Evolutionary conservation across 345 rosid genomes (phyloP), one percentile per base, ranked within the genome.

Genomic region (Pugionium dolabratum): DNA sequence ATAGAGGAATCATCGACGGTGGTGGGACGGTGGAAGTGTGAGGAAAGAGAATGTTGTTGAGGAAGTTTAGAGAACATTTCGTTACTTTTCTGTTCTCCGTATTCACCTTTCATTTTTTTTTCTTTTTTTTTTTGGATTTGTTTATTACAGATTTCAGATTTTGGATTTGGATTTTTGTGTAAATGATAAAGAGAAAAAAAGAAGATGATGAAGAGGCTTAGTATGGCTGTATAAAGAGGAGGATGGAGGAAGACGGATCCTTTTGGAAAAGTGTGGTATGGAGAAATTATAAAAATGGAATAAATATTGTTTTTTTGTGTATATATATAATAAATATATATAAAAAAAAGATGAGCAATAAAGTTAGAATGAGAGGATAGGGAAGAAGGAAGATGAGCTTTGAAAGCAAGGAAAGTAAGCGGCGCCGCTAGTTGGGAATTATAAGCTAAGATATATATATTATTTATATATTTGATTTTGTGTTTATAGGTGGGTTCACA

Each of bases 61-160:
- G 77, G 85, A 30, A 77, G 84, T n/a, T 85, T 83, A 1, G 90
- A 78, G 70, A 83, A 85, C 83, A 87, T 87, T 55, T 47, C 76
- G 73, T 53, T 56, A 29, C 72, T 39, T 54, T 79, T 70, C 45
- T 76, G 31, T 6, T 80, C 88, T 37, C 72, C 35, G 71, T 79
- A 84, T 47, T 84, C 88, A 53, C 89, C 88, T 75, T 89, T 87
- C 96, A 89, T 87, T 40, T 62, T 67, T 32, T 33, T 10, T n/a
- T 69, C 59, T 48, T 7, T 44, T 35, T 42, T 42, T 7, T 7
- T 66, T 58, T 6, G 26, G 37, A 52, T 11, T 44, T 44, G 48
- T 59, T 69, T 50, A 33, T 53, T 61, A 26, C 30, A 49, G 48
- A 63, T 7, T 40, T 8, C 56, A 31, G 56, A 7, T 43, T 51